Evolutionary conservation across 371 early-diverging fungal genomes (phyloP), one percentile per base, ranked within the genome.

Genomic region (Mortierella sp.): DNA sequence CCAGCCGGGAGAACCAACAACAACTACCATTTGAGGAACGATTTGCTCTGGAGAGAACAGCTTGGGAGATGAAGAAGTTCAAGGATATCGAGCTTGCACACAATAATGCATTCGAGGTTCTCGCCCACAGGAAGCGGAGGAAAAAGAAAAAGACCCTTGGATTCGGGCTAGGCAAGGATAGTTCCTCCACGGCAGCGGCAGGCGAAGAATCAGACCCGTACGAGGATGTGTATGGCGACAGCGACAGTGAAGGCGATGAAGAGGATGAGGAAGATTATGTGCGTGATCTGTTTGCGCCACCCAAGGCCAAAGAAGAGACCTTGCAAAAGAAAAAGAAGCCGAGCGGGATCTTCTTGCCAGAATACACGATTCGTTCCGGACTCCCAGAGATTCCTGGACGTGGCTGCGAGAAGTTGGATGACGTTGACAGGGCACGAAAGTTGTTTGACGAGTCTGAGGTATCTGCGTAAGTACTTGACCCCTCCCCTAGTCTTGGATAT

Each of bases 11-110:
- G 44, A 83, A 80, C 28, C 87, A 88, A 56, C 78, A 80, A 41
- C 82, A 82, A 21, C 78, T 82, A 39, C 79, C 84, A 5, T 89
- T 89, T 64, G 78, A 79, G n/a, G 85, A 88, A 2, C 79, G 81
- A 45, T 57, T 79, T 24, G 88, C 87, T 0, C 31, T 88, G 14
- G 62, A 74, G 13, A 78, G 89, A 27, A 82, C 81, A 3, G 61
- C 85, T 0, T 57, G 83, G 51, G 87, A 85, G 44, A 88, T 88
- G 88, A 82, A 82, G 39, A 80, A 85, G 9, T 85, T 86, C 25
- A 63, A 79, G 2, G 78, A 82, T 54, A 79, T 88, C 34, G 83
- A 88, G 17, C 82, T 81, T 49, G 59, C 78, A 2, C 88, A 88
- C 41, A 70, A 81, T 53, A 60, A 41, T 31, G 65, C 66, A 19